Conservation (phyloP, 139 green algal genomes). For the Picochlorum sp. region DNA sequence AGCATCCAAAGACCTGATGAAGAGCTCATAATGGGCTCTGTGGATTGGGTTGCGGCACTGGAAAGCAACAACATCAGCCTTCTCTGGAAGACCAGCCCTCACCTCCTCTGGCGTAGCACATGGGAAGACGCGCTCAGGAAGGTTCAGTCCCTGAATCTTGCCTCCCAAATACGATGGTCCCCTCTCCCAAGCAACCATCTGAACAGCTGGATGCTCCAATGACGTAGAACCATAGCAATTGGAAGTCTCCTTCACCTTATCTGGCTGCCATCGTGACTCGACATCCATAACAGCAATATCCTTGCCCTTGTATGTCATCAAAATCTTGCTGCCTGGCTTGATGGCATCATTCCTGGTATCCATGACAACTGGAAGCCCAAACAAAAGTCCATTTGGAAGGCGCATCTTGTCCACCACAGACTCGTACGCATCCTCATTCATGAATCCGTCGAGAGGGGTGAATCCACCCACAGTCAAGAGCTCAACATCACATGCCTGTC, state of each 20-base stretch:
- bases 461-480: constrained; percentile 78
- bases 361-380: constrained; percentile 83
- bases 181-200: constrained; percentile 85
- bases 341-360: constrained; percentile 70
- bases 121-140: constrained; percentile 72
- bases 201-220: constrained; percentile 89
- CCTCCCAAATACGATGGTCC: constrained; percentile 44
- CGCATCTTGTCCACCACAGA: constrained; percentile 68
- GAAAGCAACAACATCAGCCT: constrained; percentile 67
- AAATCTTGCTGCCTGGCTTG: constrained; percentile 59
- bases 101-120: constrained; percentile 63
- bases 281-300: constrained; percentile 74
- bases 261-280: constrained; percentile 71
- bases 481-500: constrained; percentile 85
- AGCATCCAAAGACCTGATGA: constrained; percentile 72
- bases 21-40: constrained; percentile 89
- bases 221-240: constrained; percentile 79
- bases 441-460: constrained; percentile 81
- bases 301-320: constrained; percentile 81
- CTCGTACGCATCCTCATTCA: constrained; percentile 72
- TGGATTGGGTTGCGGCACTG: constrained; percentile 94
- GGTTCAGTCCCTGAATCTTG: constrained; percentile 56
- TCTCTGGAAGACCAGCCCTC: constrained; percentile 21
- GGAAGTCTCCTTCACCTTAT: constrained; percentile 62
- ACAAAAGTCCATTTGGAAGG: constrained; percentile 57